Evolutionary conservation across 306 rosid genomes (phyloP), one percentile per base, ranked within the genome.

Genomic region (Dryas octopetala): DNA sequence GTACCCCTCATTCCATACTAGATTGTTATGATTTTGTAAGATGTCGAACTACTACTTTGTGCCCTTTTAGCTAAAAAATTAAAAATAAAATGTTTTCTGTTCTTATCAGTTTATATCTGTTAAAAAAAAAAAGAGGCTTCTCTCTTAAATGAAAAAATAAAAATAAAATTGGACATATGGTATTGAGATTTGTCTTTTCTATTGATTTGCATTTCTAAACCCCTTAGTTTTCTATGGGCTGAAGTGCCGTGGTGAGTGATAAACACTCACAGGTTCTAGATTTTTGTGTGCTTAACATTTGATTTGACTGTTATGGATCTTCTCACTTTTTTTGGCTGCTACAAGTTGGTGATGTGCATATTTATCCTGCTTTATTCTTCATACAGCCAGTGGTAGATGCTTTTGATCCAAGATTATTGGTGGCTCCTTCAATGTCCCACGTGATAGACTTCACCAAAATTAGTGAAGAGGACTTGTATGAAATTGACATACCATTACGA

Each of bases 301-400:
- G 60, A 19, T 69, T 69, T 67, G 57, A 47, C 62, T 69, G 66
- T 85, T 73, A 43, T 52, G 57, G 45, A 61, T 78, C 38, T 72
- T 5, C 48, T 47, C 13, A 65, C 38, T 70, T 19, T 62, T 8
- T 60, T 68, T 68, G 32, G 57, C 65, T 66, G 48, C 17, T 64
- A 9, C 2, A 13, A 19, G 28, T 41, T 66, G 63, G 10, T 11
- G 32, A 61, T 68, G 47, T 65, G 68, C 74, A 68, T 28, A 74
- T 11, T 43, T 23, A 7, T 64, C 57, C 26, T 78, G 8, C 66
- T 88, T 9, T 66, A 26, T 68, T 38, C 57, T 70, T 84, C 55
- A 16, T 71, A 70, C 86, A 91, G 99, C 99, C 99, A 46, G 99
- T 96, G 68, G 98, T 96, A 53, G 99, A 96, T 87, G 99, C 99